Base-by-base conservation (phyloP, 306 rosid genomes). In the Prunus armeniaca region DNA sequence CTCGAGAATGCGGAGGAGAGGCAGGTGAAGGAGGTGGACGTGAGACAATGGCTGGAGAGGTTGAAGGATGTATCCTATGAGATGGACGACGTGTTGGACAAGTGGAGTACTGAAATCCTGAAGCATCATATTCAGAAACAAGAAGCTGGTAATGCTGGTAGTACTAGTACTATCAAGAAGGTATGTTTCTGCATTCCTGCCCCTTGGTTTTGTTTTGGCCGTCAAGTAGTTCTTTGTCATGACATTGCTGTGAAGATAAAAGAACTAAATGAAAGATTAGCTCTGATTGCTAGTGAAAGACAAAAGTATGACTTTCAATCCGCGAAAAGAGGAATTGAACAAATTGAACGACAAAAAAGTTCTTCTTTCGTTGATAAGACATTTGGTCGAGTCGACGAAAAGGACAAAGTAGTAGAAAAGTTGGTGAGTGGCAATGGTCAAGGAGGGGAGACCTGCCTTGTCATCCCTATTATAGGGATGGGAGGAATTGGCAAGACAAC, bases 401-500 rank as follows among this genome's bases (percentile, higher is more conserved):
- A 65, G 63, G n/a, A 43, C 8, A 10, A 12, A 3, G 9, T 79
- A 19, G 65, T 72, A 4, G 15, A 15, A 6, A 65, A 41, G 74
- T 62, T 72, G 62, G 2, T 79, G 19, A 30, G 63, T 20, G 62
- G 65, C 41, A 43, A 41, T 50, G 45, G 58, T 22, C 19, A 30
- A 9, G 20, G 24, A 18, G n/a, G 20, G 20, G 2, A 2, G 2
- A 14, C 2, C 17, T 22, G n/a, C 18, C 30, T 54, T 27, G 41
- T 79, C 60, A 65, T 79, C 51, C 69, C 82, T 45, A 65, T 79
- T 30, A 74, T 65, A 13, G 78, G 82, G 62, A 72, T 66, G 45
- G 82, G 82, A 10, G 82, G 61, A 1, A 67, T 79, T 2, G 78
- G 82, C 0, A 72, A 72, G 52, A 72, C 78, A 4, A 79, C 73